Base-by-base conservation (phyloP, 805 yeast genomes). In the Hanseniaspora lachancei region DNA sequence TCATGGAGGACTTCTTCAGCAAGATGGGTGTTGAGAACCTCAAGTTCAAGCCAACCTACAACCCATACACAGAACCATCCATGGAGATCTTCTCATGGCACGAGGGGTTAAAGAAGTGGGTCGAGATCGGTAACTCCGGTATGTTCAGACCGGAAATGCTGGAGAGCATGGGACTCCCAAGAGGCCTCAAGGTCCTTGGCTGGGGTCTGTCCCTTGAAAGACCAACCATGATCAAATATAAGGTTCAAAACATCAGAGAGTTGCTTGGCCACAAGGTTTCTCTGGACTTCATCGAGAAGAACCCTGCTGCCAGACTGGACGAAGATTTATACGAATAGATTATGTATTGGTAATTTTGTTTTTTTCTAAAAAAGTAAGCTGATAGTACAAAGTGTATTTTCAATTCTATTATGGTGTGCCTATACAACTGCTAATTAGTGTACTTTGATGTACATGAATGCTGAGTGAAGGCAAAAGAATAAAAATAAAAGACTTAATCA, bases 81-180 rank as follows among this genome's bases (percentile, higher is more conserved):
- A 79, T 93, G 80, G 99, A 93, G 75, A 93, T 93, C 62, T 93
- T 84, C 71, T 93, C 97, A 50, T 93, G 87, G 85, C 99, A 93
- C 73, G 82, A 81, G 63, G 96, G 96, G 51, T 78, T 93, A 64
- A 82, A 78, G 63, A 93, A 88, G 70, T 95, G 98, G 98, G 98
- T 93, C 60, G 99, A 93, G 76, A 91, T 93, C 66, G 99, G 99
- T 71, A 93, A 93, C 77, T 89, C 97, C 20, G 99, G 99, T 70
- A 85, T 93, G 96, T 93, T 93, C 78, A 83, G 99, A 74, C 98
- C 99, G 15, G 99, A 93, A 74, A 93, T 93, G 99, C 77, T 95
- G 68, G 96, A 89, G 74, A 75, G 96, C 47, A 91, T 93, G 97
- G 99, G 99, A 38, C 78, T 93, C 66, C 98, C 98, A 58, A 83